A percentile compares a stretch with the other conserved stretches of the same genome.
Evolutionary conservation across 345 rosid species (phyloP).

Genomic region (Linum tenue): DNA sequence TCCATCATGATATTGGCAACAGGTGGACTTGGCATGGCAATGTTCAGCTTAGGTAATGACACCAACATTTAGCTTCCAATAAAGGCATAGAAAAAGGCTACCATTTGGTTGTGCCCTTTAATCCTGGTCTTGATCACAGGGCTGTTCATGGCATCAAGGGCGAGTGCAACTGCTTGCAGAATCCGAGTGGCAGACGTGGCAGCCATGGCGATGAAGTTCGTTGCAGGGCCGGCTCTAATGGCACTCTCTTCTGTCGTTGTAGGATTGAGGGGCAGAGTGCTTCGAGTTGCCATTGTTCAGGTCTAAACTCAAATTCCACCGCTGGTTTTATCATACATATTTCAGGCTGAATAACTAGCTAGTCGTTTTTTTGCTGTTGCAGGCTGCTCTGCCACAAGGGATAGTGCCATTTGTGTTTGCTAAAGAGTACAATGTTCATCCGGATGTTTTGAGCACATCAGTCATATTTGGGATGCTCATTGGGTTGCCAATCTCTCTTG

Average conservation of each 20-base stretch:
- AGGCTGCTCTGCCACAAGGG: slow-evolving; percentile 95
- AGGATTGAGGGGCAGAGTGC: slow-evolving; percentile 36
- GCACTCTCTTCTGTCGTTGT: slow-evolving; percentile 42
- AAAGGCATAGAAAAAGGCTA: background rate
- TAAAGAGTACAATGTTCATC: slow-evolving; percentile 73
- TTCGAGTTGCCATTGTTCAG: slow-evolving; percentile 65
- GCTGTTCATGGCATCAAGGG: slow-evolving; percentile 70
- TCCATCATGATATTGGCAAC: slow-evolving; percentile 56
- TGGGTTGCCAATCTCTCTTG: slow-evolving; percentile 64
- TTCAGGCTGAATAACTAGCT: background rate
- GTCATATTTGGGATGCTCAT: slow-evolving; percentile 71
- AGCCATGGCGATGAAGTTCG: slow-evolving; percentile 45
- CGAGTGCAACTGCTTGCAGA: slow-evolving; percentile 72
- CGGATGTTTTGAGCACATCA: slow-evolving; percentile 75
- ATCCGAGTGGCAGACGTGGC: slow-evolving; percentile 38
- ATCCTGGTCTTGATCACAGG: slow-evolving; percentile 27
- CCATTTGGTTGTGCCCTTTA: background rate
- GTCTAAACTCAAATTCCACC: slow-evolving; percentile 17
- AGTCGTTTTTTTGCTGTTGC: slow-evolving; percentile 10
- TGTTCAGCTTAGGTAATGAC: slow-evolving; percentile 79
- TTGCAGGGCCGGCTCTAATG: slow-evolving; percentile 67
- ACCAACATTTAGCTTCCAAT: background rate
- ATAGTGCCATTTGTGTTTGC: slow-evolving; percentile 86
- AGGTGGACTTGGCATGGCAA: slow-evolving; percentile 97
- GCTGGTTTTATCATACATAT: background rate